Conservation (phyloP, 2,329 filamentous ascomycete genomes). For the Ampelomyces quisqualis region DNA sequence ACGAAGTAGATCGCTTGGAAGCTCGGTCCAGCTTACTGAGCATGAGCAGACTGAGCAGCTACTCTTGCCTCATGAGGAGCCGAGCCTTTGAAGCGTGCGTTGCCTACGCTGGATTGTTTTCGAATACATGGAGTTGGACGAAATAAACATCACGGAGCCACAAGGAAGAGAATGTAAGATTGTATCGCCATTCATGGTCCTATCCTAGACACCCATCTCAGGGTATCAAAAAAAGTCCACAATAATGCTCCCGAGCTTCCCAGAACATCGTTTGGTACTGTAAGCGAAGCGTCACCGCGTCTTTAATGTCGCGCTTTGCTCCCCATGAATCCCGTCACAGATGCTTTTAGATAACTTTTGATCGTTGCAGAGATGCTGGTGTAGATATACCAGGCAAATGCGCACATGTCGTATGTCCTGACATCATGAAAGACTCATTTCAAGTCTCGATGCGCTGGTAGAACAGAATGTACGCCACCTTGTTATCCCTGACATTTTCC, state of each 20-base stretch:
- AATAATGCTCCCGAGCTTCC: slow-evolving; percentile 5
- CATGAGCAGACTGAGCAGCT: neutral
- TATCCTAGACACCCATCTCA: slow-evolving; percentile 15
- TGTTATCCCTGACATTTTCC: slow-evolving; percentile 76
- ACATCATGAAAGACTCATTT: slow-evolving; percentile 7
- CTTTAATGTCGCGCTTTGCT: slow-evolving; percentile 3
- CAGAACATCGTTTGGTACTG: slow-evolving; percentile 7
- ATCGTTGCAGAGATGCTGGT: slow-evolving; percentile 2
- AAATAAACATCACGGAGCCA: neutral
- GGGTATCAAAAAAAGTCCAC: slow-evolving; percentile 16
- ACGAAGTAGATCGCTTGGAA: neutral
- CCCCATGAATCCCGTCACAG: slow-evolving; percentile 8
- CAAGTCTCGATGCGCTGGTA: slow-evolving; percentile 70
- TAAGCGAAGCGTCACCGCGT: slow-evolving; percentile 1
- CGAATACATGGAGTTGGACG: too few species aligned
- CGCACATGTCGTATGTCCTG: slow-evolving; percentile 5
- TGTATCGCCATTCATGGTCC: slow-evolving; percentile 7
- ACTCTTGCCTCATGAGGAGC: too few species aligned
- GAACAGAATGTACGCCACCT: slow-evolving; percentile 94
- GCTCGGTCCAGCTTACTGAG: slow-evolving; percentile 12
- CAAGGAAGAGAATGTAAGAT: neutral
- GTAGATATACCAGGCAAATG: slow-evolving; percentile 3
- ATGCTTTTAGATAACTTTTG: slow-evolving; percentile 15
- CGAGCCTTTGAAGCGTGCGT: too few species aligned
- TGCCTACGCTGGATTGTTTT: too few species aligned